A percentile compares a stretch with the other conserved stretches of the same genome.
These are phyloP conservation scores for Papilionanthe hybrid DNA, from an alignment of 116 monocot species.

Conservation along the genomic window DNA sequence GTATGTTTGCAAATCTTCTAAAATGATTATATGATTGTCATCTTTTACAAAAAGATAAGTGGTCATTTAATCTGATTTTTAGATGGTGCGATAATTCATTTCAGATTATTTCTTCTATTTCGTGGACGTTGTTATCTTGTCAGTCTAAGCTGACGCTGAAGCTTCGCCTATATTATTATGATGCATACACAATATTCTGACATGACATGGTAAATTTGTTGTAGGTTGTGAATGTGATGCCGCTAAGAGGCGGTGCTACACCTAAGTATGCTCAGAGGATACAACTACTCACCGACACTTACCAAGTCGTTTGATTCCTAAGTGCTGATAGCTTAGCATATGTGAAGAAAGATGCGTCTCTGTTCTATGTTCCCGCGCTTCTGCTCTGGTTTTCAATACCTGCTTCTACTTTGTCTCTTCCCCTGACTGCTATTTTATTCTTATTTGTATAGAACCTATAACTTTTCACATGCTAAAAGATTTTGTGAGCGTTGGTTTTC, in stretches of 20 bases:
- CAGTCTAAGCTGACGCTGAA: not conserved
- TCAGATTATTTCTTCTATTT: too few species aligned
- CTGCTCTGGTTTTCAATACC: not conserved
- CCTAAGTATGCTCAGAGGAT: constrained; percentile 71
- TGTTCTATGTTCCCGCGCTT: not conserved
- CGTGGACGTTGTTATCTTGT: not conserved
- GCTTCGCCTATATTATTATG: not conserved
- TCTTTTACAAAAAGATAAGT: too few species aligned
- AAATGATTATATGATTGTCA: too few species aligned
- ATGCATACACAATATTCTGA: not conserved
- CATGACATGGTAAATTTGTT: not conserved
- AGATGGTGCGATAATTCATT: too few species aligned
- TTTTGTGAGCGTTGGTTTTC: too few species aligned
- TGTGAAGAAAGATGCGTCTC: not conserved
- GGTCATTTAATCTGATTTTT: too few species aligned
- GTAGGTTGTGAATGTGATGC: constrained; percentile 55
- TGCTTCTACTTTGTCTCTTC: not conserved
- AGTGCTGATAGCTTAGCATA: not conserved
- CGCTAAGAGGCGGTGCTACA: constrained; percentile 42
- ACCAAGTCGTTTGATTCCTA: constrained; percentile 57
- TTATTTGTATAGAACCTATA: not conserved
- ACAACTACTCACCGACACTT: constrained; percentile 52
- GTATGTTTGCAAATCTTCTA: too few species aligned
- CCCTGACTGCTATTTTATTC: not conserved
- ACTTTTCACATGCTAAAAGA: not conserved